Conservation (phyloP, 345 rosid genomes). For the Leavenworthia alabamica region DNA sequence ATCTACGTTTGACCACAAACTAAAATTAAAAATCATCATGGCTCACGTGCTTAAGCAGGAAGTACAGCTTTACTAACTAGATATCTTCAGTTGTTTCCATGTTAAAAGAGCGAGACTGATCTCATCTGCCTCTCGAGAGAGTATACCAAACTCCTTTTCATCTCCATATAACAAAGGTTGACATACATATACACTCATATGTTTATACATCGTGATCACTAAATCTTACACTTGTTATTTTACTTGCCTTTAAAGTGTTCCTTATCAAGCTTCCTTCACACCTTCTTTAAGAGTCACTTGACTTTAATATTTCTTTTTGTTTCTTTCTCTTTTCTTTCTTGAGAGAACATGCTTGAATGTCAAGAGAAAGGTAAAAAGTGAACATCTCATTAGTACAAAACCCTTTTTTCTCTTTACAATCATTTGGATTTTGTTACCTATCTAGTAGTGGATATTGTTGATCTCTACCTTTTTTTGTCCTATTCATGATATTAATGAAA, state of each 20-base stretch:
- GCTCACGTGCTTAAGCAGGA: slow-evolving; percentile 63
- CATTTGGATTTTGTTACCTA: background rate
- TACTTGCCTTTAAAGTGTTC: slow-evolving; percentile 83
- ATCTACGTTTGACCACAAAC: slow-evolving; percentile 14
- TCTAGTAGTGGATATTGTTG: slow-evolving; percentile 12
- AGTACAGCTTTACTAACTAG: slow-evolving; percentile 23
- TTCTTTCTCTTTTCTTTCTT: slow-evolving; percentile 24
- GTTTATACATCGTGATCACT: slow-evolving; percentile 16
- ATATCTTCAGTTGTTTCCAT: slow-evolving; percentile 23
- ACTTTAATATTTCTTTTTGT: slow-evolving; percentile 21
- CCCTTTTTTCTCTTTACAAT: background rate
- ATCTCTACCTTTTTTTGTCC: slow-evolving; percentile 16
- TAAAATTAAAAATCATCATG: slow-evolving; percentile 39
- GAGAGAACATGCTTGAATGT: slow-evolving; percentile 97
- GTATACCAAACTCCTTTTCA: slow-evolving; percentile 12
- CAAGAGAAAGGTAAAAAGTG: slow-evolving; percentile 72
- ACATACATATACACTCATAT: background rate
- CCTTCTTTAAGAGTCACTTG: no score
- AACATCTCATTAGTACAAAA: slow-evolving; percentile 14
- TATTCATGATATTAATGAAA: slow-evolving; percentile 12
- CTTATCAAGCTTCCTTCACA: no score
- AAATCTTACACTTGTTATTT: slow-evolving; percentile 28
- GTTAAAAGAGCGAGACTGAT: slow-evolving; percentile 13
- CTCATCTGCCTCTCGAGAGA: background rate
- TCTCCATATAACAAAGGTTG: background rate